Conservation (phyloP, 805 yeast species). For the Metschnikowia gelsemii region DNA sequence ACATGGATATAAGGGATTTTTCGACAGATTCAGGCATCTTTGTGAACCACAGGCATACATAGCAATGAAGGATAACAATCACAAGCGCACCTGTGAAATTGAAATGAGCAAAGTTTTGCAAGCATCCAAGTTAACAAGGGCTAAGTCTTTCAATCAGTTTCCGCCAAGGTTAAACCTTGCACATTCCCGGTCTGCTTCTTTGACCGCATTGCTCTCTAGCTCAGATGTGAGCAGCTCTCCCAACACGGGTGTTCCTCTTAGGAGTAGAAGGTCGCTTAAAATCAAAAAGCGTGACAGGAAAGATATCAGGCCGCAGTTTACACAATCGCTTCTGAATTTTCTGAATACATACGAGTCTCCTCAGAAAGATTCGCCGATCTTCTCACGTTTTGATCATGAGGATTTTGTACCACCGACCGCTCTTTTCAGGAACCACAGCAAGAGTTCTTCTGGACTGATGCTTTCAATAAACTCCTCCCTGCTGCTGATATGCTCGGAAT, state of each 20-base stretch:
- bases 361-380: conserved; percentile 10
- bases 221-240: conserved; percentile 8
- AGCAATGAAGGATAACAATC: conserved; percentile 64
- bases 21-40: conserved; percentile 50
- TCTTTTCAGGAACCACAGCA: conserved; percentile 19
- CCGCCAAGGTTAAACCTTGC: conserved; percentile 17
- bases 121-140: conserved; percentile 42
- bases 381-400: conserved; percentile 13
- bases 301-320: conserved; percentile 13
- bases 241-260: conserved; percentile 11
- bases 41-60: conserved; percentile 81
- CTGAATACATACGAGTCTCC: conserved; percentile 11
- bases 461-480: conserved; percentile 31
- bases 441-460: conserved; percentile 20
- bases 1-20: conserved; percentile 89
- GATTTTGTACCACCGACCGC: conserved; percentile 22
- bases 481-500: conserved; percentile 32
- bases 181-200: conserved; percentile 19
- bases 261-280: conserved; percentile 16
- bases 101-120: conserved; percentile 45
- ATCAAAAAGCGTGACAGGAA: conserved; percentile 18
- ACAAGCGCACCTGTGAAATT: conserved; percentile 42
- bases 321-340: conserved; percentile 14
- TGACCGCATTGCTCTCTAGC: conserved; percentile 16
- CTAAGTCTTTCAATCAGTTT: conserved; percentile 36